Conservation (phyloP, 495 filamentous ascomycete genomes). For the Lepraria neglecta region DNA sequence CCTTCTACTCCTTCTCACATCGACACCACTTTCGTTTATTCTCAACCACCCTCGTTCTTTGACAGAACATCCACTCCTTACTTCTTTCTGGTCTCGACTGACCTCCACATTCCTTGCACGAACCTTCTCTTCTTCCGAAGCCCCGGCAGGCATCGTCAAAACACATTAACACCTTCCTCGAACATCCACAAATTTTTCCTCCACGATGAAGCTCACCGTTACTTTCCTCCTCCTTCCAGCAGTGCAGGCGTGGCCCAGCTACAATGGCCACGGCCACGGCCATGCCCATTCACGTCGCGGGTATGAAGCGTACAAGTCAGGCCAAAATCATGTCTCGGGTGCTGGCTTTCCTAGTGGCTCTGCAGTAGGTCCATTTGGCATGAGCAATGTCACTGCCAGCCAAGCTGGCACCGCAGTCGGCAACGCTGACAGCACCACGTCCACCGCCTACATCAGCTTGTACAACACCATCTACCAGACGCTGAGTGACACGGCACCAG, state of each 20-base stretch:
- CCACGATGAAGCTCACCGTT: slow-evolving; percentile 12
- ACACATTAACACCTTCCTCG: not conserved
- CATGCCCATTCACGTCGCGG: not conserved
- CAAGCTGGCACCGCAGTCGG: slow-evolving; percentile 7
- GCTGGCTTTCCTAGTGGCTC: not conserved
- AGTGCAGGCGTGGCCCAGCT: not conserved
- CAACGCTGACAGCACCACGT: not conserved
- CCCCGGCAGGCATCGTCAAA: slow-evolving; percentile 7
- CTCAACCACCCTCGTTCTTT: not conserved
- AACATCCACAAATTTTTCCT: not conserved
- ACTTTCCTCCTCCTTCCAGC: slow-evolving; percentile 12
- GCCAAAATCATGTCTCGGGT: not conserved
- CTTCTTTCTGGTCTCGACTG: slow-evolving; percentile 4
- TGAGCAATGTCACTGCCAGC: not conserved
- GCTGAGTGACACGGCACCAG: not conserved
- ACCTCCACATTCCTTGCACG: slow-evolving; percentile 2
- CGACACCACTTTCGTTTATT: not conserved
- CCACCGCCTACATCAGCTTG: not conserved
- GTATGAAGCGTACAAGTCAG: not conserved
- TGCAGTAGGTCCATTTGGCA: slow-evolving; percentile 8
- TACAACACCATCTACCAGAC: not conserved
- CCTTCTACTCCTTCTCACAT: not conserved
- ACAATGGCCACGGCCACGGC: slow-evolving; percentile 2
- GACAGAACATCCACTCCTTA: slow-evolving; percentile 10
- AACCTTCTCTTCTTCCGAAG: not conserved